Conservation (phyloP, 306 rosid species). For the Dalbergia cultrata region DNA sequence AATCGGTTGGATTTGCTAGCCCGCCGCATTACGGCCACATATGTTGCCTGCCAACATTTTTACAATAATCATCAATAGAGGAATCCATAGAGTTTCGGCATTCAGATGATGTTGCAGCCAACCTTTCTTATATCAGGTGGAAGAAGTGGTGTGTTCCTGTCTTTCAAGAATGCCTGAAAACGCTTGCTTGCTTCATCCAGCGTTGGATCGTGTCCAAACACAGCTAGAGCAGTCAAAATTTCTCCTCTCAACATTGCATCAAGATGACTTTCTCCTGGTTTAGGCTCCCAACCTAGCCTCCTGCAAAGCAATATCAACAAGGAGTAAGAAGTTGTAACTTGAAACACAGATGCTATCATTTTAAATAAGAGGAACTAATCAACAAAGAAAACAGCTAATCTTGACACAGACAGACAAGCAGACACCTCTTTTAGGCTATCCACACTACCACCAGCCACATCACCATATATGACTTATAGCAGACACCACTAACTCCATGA, state of each 20-base stretch:
- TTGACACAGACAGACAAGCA: slow-evolving; percentile 26
- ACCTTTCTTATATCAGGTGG: slow-evolving; percentile 96
- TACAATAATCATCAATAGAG: slow-evolving; percentile 46
- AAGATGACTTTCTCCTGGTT: slow-evolving; percentile 63
- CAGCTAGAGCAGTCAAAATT: slow-evolving; percentile 80
- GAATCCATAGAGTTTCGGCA: slow-evolving; percentile 18
- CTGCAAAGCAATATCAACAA: slow-evolving; percentile 56
- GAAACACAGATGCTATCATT: background rate
- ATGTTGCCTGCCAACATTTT: slow-evolving; percentile 75
- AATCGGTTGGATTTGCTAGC: slow-evolving; percentile 63
- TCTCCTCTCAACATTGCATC: slow-evolving; percentile 98
- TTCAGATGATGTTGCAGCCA: slow-evolving; percentile 41
- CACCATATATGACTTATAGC: slow-evolving; percentile 24
- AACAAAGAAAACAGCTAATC: slow-evolving; percentile 45
- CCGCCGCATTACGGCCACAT: slow-evolving; percentile 80
- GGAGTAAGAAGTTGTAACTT: slow-evolving; percentile 7
- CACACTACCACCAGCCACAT: slow-evolving; percentile 15
- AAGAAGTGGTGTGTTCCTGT: slow-evolving; percentile 83
- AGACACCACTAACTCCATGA: background rate
- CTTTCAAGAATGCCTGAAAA: slow-evolving; percentile 74
- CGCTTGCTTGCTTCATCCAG: slow-evolving; percentile 84
- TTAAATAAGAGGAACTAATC: slow-evolving; percentile 49
- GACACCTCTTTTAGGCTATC: slow-evolving; percentile 37
- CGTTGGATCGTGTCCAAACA: slow-evolving; percentile 76
- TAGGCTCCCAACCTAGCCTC: slow-evolving; percentile 97